Conservation (phyloP, 106 monocot species). For the Platanthera guangdongensis region DNA sequence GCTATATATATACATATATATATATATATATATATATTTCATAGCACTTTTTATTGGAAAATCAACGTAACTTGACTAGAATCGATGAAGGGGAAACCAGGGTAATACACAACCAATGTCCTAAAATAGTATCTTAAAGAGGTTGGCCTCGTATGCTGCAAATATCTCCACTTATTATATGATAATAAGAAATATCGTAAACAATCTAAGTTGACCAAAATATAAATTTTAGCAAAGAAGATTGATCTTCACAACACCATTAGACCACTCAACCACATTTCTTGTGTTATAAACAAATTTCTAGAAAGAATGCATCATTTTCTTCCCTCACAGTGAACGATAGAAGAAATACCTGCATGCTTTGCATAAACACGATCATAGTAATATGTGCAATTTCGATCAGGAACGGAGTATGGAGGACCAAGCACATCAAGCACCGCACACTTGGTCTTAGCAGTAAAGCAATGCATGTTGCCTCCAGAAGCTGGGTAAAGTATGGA, state of each 20-base stretch:
- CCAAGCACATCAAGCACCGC: constrained; percentile 85
- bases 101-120: no score
- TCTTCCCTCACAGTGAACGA: background rate
- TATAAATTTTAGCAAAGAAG: no score
- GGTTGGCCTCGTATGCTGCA: no score
- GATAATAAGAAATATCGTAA: no score
- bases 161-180: no score
- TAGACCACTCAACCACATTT: background rate
- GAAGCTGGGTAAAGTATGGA: constrained; percentile 71
- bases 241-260: background rate
- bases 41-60: no score
- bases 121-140: no score
- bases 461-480: constrained; percentile 88
- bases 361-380: constrained; percentile 29
- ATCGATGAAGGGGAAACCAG: no score
- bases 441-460: constrained; percentile 61
- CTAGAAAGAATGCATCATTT: background rate
- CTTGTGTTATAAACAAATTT: background rate
- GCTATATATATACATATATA: no score
- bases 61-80: no score
- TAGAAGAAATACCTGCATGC: constrained; percentile 33
- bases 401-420: constrained; percentile 65
- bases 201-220: no score
- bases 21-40: no score
- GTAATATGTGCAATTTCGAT: constrained; percentile 82